Percentiles rank a stretch among this genome's conserved stretches.
Evolutionary conservation across 495 filamentous ascomycete genomes (phyloP).

Genomic region (Hypomontagnella submonticulosa): DNA sequence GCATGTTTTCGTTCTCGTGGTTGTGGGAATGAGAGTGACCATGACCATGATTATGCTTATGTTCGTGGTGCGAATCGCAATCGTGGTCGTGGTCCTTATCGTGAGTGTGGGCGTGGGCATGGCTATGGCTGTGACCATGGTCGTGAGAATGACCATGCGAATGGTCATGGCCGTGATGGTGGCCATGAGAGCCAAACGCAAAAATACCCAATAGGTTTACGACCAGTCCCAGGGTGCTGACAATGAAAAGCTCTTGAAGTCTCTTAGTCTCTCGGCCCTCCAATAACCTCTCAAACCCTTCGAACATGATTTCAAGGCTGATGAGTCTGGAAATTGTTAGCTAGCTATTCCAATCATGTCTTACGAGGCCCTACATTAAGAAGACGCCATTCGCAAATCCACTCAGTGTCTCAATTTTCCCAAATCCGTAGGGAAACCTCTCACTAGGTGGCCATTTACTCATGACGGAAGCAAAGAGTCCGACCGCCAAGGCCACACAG

Average conservation of each 20-base stretch:
- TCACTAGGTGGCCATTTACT: constrained; percentile 94
- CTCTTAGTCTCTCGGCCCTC: constrained; percentile 85
- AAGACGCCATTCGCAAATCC: constrained; percentile 98
- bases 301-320: constrained; percentile 95
- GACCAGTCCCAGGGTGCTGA: constrained; percentile 82
- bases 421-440: constrained; percentile 92
- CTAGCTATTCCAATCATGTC: background rate
- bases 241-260: constrained; percentile 84
- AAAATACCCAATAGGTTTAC: constrained; percentile 94
- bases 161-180: constrained; percentile 70
- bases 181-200: constrained; percentile 79
- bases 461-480: constrained; percentile 94
- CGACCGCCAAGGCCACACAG: constrained; percentile 90
- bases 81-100: constrained; percentile 49
- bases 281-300: constrained; percentile 86
- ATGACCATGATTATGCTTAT: constrained; percentile 50
- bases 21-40: constrained; percentile 59
- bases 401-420: constrained; percentile 95
- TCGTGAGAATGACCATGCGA: constrained; percentile 52
- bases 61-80: constrained; percentile 63
- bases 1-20: constrained; percentile 97
- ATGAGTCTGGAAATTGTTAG: constrained; percentile 72
- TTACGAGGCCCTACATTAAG: constrained; percentile 72
- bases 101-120: constrained; percentile 53
- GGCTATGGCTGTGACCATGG: constrained; percentile 52